These are phyloP conservation scores for Aspergillus panamensis DNA, from an alignment of 495 filamentous ascomycete genomes.

Conservation along the genomic window DNA sequence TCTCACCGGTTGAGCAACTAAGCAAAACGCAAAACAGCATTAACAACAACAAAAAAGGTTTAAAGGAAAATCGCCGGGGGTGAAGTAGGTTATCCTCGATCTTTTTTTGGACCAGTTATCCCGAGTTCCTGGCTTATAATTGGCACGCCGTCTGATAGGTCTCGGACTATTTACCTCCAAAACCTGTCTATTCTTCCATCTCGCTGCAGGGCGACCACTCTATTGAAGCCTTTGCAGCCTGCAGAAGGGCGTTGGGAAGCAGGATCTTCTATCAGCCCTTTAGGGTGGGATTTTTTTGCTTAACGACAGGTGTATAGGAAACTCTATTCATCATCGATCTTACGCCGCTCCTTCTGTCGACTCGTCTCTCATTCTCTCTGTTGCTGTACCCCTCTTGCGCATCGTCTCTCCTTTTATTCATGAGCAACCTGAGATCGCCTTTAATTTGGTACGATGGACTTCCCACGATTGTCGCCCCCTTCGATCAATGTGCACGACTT, in stretches of 20 bases:
- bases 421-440: slow-evolving; percentile 16
- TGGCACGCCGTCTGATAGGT: neutral
- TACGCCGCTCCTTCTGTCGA: slow-evolving; percentile 3
- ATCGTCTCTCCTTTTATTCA: slow-evolving; percentile 11
- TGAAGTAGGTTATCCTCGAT: neutral
- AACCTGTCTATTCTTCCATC: neutral
- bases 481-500: slow-evolving; percentile 54
- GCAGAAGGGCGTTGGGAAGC: slow-evolving; percentile 18
- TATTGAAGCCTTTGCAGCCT: neutral
- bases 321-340: neutral
- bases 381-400: neutral
- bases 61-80: neutral
- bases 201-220: slow-evolving; percentile 2
- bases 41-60: neutral
- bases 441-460: slow-evolving; percentile 51
- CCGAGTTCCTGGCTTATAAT: neutral
- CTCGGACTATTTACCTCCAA: neutral
- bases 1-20: slow-evolving; percentile 22
- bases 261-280: slow-evolving; percentile 20
- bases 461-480: slow-evolving; percentile 49
- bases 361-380: neutral
- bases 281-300: slow-evolving; percentile 4
- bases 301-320: slow-evolving; percentile 3
- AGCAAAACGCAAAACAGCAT: neutral
- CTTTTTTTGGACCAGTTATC: neutral